Conservation (phyloP, 2,329 filamentous ascomycete species). For the Colletotrichum gigasporum region DNA sequence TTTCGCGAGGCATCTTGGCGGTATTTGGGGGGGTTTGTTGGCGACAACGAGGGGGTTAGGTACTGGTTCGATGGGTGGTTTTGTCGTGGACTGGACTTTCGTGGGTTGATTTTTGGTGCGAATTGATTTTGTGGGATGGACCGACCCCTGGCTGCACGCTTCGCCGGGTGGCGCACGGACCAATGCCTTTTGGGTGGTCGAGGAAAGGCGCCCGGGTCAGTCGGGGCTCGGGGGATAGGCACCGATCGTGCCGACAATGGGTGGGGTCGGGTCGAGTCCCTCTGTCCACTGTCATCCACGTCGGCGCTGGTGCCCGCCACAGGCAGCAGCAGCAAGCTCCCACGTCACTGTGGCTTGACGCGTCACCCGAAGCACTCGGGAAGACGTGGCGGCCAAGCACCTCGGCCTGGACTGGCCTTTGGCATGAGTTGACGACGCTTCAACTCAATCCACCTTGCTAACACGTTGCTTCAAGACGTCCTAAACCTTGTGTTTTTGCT, state of each 20-base stretch:
- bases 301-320: not conserved
- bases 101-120: constrained; percentile 32
- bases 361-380: constrained; percentile 1
- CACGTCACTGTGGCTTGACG: constrained; percentile 30
- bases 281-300: not conserved
- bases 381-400: not conserved
- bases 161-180: constrained; percentile 21
- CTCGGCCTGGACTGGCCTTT: not conserved
- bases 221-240: not conserved
- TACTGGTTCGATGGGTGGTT: constrained; percentile 19
- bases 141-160: constrained; percentile 13
- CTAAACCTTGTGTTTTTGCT: not conserved
- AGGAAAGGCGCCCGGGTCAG: not conserved
- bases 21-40: constrained; percentile 41
- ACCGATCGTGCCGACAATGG: constrained; percentile 5
- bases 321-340: constrained; percentile 8
- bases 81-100: constrained; percentile 27
- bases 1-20: constrained; percentile 96
- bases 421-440: constrained; percentile 21
- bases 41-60: constrained; percentile 29
- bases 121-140: constrained; percentile 35
- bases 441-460: not conserved
- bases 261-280: not conserved
- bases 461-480: constrained; percentile 18
- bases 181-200: not conserved